Evolutionary conservation across 2,329 filamentous ascomycete species (phyloP).

Genomic region (Sarocladium oryzae): DNA sequence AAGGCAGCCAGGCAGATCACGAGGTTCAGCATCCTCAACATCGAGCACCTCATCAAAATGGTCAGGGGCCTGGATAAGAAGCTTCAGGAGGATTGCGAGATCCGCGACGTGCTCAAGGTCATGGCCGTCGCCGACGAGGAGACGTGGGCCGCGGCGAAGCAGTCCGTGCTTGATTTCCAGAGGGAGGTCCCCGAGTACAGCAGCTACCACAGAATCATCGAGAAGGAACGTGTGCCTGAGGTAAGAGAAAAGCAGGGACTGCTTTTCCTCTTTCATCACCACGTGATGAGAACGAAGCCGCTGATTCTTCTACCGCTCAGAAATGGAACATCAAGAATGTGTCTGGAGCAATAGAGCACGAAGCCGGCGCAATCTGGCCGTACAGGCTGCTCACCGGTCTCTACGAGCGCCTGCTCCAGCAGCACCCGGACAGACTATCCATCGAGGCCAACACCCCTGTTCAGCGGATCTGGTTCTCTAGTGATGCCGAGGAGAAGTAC

Average conservation of each 20-base stretch:
- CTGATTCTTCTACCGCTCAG: conserved; percentile 11
- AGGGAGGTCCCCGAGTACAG: conserved; percentile 13
- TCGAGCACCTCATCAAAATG: conserved; percentile 20
- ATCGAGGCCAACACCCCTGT: conserved; percentile 32
- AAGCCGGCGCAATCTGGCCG: conserved; percentile 41
- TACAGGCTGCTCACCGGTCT: conserved; percentile 38
- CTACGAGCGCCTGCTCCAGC: conserved; percentile 28
- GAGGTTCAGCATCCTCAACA: conserved; percentile 33
- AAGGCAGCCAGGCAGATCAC: conserved; percentile 34
- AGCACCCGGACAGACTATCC: conserved; percentile 21
- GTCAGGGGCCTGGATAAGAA: conserved; percentile 14
- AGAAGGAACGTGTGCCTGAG: conserved; percentile 16
- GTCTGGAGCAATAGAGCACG: conserved; percentile 31
- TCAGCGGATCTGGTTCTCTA: conserved; percentile 15
- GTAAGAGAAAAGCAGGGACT: too few species aligned
- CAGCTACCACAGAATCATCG: conserved; percentile 14
- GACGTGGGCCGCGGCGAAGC: conserved; percentile 13
- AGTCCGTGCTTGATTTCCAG: conserved; percentile 16
- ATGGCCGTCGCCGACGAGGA: conserved; percentile 16
- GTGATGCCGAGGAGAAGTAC: conserved; percentile 7
- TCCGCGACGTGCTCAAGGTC: conserved; percentile 16
- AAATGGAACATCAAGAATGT: conserved; percentile 18
- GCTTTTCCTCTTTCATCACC: not conserved
- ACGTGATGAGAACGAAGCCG: not conserved
- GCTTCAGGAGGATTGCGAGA: conserved; percentile 14